A percentile compares a stretch with the other conserved stretches of the same genome.
Conservation (phyloP, 176 grass and related monocot genomes). For the Oryza nivara region DNA sequence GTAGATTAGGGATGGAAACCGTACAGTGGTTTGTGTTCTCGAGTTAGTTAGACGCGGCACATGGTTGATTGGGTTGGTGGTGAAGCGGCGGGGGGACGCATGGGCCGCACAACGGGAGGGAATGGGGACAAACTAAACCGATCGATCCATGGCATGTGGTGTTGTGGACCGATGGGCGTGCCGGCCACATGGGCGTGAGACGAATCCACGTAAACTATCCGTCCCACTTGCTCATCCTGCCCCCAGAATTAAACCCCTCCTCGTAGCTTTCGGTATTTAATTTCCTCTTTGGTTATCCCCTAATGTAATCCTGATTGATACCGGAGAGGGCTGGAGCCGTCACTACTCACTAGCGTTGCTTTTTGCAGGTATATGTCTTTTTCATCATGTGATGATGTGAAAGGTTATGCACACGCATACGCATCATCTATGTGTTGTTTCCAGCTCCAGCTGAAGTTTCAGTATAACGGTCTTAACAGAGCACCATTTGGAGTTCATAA, state of each 20-base stretch:
- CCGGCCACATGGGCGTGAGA: constrained; percentile 37
- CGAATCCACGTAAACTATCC: constrained; percentile 38
- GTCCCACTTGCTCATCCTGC: background rate
- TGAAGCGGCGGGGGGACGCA: background rate
- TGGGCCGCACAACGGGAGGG: constrained; percentile 4
- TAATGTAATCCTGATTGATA: background rate
- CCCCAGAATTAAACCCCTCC: background rate
- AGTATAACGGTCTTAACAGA: background rate
- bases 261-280: background rate
- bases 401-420: background rate
- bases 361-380: background rate
- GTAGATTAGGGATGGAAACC: background rate
- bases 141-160: background rate
- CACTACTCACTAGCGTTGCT: background rate
- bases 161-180: background rate
- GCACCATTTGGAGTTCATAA: background rate
- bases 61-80: constrained; percentile 15
- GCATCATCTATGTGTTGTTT: background rate
- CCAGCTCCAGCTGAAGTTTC: constrained; percentile 18
- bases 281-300: background rate
- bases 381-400: background rate
- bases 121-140: background rate
- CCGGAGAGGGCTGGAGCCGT: background rate
- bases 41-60: background rate
- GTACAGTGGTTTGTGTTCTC: background rate